Percentiles rank a stretch among this genome's conserved stretches.
These are phyloP conservation scores for Chlorella vulgaris DNA, from an alignment of 139 green algal species.

Conservation along the genomic window DNA sequence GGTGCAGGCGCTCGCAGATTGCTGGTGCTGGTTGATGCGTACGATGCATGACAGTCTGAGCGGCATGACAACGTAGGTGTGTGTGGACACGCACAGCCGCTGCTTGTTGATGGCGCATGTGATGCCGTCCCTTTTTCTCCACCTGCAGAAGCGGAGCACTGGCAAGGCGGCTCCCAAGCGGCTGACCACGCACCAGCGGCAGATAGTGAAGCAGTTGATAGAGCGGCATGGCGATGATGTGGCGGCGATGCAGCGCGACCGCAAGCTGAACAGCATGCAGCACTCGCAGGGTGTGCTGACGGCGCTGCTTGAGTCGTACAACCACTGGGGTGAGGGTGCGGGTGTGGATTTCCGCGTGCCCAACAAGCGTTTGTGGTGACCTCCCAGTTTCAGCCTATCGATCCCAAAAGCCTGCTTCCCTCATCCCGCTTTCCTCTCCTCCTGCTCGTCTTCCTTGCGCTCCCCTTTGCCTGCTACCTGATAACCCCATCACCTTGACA, in stretches of 20 bases:
- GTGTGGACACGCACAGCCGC: not conserved
- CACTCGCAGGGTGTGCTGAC: conserved; percentile 46
- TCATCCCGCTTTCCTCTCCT: too few relatives aligned
- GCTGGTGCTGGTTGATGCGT: not conserved
- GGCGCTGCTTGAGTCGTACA: conserved; percentile 40
- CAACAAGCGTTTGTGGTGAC: conserved; percentile 40
- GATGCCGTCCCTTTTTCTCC: not conserved
- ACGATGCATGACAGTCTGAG: too few relatives aligned
- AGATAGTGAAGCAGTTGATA: conserved; percentile 45
- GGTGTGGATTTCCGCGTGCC: conserved; percentile 53
- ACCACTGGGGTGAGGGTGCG: conserved; percentile 21
- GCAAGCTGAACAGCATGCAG: conserved; percentile 67
- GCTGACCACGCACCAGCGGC: conserved; percentile 48
- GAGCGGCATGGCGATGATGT: conserved; percentile 45
- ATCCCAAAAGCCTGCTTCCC: not conserved
- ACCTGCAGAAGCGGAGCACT: conserved; percentile 26
- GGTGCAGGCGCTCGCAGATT: not conserved
- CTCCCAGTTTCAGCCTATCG: too few relatives aligned
- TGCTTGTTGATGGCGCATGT: too few relatives aligned
- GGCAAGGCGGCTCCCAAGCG: conserved; percentile 48
- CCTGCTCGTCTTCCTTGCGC: not conserved
- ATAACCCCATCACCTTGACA: too few relatives aligned
- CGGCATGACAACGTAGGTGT: too few relatives aligned
- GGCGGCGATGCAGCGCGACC: conserved; percentile 54
- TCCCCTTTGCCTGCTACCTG: too few relatives aligned